Conservation (phyloP, 345 rosid species). For the Corchorus capsularis region DNA sequence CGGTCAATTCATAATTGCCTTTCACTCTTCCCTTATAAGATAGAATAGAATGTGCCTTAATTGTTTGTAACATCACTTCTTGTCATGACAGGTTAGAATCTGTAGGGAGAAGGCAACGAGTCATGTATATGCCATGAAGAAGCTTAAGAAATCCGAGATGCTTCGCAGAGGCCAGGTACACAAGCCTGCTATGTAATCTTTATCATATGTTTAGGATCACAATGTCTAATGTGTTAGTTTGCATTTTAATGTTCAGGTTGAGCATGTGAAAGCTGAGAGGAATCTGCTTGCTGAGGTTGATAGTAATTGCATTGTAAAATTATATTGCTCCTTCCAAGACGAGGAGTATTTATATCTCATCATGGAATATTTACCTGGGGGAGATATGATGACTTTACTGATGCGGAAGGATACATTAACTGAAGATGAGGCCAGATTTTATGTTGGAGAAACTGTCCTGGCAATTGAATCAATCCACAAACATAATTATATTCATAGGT, state of each 20-base stretch:
- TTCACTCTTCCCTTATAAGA: not conserved
- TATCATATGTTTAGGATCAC: not conserved
- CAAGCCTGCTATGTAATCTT: not conserved
- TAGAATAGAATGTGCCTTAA: not conserved
- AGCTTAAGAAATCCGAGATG: slow-evolving; percentile 96
- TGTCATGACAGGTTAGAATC: slow-evolving; percentile 68
- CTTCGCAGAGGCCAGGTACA: slow-evolving; percentile 95
- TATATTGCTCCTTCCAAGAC: slow-evolving; percentile 97
- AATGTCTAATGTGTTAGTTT: slow-evolving; percentile 17
- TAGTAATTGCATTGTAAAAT: slow-evolving; percentile 92
- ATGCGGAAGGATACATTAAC: slow-evolving; percentile 97
- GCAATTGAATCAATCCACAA: slow-evolving; percentile 98
- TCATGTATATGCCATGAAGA: slow-evolving; percentile 94
- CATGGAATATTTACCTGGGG: slow-evolving; percentile 99
- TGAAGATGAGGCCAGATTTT: slow-evolving; percentile 95
- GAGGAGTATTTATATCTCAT: slow-evolving; percentile 90
- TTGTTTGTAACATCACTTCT: not conserved
- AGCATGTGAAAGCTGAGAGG: slow-evolving; percentile 98
- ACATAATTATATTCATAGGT: slow-evolving; percentile 99
- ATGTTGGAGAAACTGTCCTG: slow-evolving; percentile 93
- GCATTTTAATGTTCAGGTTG: slow-evolving; percentile 64
- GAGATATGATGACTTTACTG: slow-evolving; percentile 99
- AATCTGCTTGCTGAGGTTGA: slow-evolving; percentile 98
- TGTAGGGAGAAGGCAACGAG: slow-evolving; percentile 87
- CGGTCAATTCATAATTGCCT: not conserved